Evolutionary conservation across 2,329 filamentous ascomycete genomes (phyloP).

Genomic region (Aspergillus caelatus): DNA sequence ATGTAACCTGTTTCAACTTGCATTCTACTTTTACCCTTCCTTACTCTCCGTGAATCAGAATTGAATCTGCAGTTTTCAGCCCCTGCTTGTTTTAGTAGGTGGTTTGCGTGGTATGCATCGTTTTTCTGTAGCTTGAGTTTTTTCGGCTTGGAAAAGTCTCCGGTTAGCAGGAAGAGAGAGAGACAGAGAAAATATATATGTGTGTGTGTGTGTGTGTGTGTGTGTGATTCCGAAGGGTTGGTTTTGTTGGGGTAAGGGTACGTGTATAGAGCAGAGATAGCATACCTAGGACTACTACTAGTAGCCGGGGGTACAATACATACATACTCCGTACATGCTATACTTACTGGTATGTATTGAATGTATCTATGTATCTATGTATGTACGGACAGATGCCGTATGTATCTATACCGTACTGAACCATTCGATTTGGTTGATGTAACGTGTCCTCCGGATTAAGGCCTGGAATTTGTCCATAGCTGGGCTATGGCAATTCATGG

Average conservation of each 20-base stretch:
- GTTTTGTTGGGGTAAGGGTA: not conserved
- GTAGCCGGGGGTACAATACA: too few relatives aligned
- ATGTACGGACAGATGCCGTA: not conserved
- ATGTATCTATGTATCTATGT: not conserved
- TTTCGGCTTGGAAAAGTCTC: too few relatives aligned
- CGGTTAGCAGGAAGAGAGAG: not conserved
- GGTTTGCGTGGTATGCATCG: not conserved
- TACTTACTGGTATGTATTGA: too few relatives aligned
- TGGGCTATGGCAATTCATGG: not conserved
- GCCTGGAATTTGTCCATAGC: not conserved
- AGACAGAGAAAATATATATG: too few relatives aligned
- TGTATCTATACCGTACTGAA: not conserved
- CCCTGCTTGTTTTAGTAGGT: not conserved
- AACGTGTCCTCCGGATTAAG: not conserved
- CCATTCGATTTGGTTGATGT: not conserved
- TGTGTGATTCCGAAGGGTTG: not conserved
- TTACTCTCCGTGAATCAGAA: not conserved
- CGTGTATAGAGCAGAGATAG: not conserved
- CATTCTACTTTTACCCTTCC: not conserved
- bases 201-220: too few relatives aligned
- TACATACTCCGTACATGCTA: too few relatives aligned
- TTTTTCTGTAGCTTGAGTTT: not conserved
- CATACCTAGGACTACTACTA: too few relatives aligned
- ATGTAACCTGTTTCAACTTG: not conserved
- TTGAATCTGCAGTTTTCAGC: not conserved